Conservation (phyloP, 1,284 basidiomycete genomes). For the Anthracocystis panici-leucophaei region DNA sequence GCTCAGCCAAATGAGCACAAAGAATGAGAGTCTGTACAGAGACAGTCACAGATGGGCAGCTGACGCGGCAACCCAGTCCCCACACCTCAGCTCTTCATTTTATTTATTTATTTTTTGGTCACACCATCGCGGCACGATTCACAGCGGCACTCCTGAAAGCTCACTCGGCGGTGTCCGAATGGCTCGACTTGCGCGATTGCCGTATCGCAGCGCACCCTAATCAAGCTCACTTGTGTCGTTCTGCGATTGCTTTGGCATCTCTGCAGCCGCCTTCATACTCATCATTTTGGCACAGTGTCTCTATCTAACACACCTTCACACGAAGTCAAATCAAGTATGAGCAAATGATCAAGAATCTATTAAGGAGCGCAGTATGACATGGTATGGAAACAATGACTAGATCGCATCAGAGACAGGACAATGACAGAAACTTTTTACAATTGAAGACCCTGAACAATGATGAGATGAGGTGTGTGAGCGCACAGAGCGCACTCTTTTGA, state of each 20-base stretch:
- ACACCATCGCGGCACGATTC: constrained; percentile 2
- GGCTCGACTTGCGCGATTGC: too few species aligned
- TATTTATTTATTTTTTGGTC: neutral
- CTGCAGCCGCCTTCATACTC: too few species aligned
- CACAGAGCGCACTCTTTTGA: neutral
- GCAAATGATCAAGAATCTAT: neutral
- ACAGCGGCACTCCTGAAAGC: neutral
- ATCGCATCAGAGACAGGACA: neutral
- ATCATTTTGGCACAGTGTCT: too few species aligned
- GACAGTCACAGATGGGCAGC: neutral
- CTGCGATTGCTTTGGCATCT: too few species aligned
- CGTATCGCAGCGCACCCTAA: too few species aligned
- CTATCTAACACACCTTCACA: neutral
- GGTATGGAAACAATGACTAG: constrained; percentile 13
- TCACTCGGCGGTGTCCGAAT: neutral
- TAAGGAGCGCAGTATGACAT: neutral
- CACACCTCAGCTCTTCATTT: neutral
- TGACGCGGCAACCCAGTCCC: too few species aligned
- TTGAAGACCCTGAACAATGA: neutral
- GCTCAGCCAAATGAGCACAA: neutral
- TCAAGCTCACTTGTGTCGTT: too few species aligned
- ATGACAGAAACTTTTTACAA: constrained; percentile 16
- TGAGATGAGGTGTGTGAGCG: neutral
- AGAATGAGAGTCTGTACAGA: neutral
- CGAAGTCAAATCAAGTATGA: neutral